These are phyloP conservation scores for Lecanoromycetidae sp. DNA, from an alignment of 2,329 filamentous ascomycete species.

Conservation along the genomic window DNA sequence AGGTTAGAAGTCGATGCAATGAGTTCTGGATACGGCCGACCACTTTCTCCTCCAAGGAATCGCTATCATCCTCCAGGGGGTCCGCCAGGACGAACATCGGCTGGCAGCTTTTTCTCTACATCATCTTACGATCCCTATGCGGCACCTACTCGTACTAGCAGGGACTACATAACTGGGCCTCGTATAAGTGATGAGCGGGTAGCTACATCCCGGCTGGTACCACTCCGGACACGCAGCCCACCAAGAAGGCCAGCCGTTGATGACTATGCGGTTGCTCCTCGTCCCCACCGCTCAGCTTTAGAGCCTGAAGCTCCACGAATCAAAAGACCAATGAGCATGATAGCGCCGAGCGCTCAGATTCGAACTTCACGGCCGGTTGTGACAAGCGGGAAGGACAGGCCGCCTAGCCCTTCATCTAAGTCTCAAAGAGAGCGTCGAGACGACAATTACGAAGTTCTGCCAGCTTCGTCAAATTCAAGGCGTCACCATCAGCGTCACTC, in stretches of 20 bases:
- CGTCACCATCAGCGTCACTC: slow-evolving; percentile 25
- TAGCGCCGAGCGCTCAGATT: slow-evolving; percentile 15
- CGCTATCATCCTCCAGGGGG: slow-evolving; percentile 23
- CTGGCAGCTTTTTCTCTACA: slow-evolving; percentile 28
- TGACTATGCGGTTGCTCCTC: slow-evolving; percentile 14
- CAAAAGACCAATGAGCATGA: slow-evolving; percentile 15
- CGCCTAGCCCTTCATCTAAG: slow-evolving; percentile 25
- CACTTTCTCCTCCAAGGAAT: slow-evolving; percentile 26
- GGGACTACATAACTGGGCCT: slow-evolving; percentile 23
- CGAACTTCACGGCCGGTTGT: slow-evolving; percentile 25
- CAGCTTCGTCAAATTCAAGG: slow-evolving; percentile 23
- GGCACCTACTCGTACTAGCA: slow-evolving; percentile 21
- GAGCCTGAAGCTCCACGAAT: slow-evolving; percentile 10
- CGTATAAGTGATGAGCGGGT: slow-evolving; percentile 19
- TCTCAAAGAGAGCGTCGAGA: slow-evolving; percentile 20
- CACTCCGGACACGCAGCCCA: slow-evolving; percentile 19
- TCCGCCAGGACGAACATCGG: slow-evolving; percentile 26
- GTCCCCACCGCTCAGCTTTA: slow-evolving; percentile 12
- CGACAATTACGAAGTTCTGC: slow-evolving; percentile 26
- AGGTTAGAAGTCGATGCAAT: not conserved
- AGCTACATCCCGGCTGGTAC: slow-evolving; percentile 18
- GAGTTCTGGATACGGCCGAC: slow-evolving; percentile 20
- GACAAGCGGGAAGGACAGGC: slow-evolving; percentile 23
- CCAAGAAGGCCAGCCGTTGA: slow-evolving; percentile 10
- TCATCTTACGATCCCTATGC: slow-evolving; percentile 28